Percentiles rank a stretch among this genome's conserved stretches.
phyloP scores from a whole-genome alignment of 2,329 filamentous ascomycete species.

The Myriangium duriaei region DNA sequence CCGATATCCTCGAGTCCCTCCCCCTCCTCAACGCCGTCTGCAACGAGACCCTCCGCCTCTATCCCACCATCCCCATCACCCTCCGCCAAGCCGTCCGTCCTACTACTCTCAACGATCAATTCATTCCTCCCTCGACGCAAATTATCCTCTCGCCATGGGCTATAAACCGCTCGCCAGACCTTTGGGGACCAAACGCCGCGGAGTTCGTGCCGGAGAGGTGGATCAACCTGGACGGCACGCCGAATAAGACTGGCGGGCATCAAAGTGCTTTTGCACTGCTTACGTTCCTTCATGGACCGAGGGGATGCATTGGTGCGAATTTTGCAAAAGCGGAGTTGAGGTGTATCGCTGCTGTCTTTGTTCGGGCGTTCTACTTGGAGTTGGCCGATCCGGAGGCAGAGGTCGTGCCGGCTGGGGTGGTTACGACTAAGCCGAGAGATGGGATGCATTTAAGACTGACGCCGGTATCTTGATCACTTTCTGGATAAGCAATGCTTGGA shows the following conservation, averaged over 20 bases:
- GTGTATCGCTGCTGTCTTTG: slow-evolving; percentile 16
- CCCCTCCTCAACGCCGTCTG: slow-evolving; percentile 35
- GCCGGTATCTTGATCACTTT: no score
- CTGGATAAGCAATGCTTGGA: no score
- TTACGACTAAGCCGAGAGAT: slow-evolving; percentile 5
- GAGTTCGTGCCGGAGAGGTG: slow-evolving; percentile 33
- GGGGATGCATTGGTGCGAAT: slow-evolving; percentile 20
- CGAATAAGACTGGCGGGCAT: slow-evolving; percentile 28
- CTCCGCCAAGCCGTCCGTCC: slow-evolving; percentile 12
- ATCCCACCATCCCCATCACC: slow-evolving; percentile 14
- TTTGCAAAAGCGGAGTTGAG: slow-evolving; percentile 20
- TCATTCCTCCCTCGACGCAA: slow-evolving; percentile 28
- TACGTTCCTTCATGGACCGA: slow-evolving; percentile 31
- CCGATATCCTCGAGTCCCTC: slow-evolving; percentile 29
- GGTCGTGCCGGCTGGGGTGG: slow-evolving; percentile 4
- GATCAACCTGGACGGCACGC: slow-evolving; percentile 25
- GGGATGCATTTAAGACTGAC: slow-evolving; percentile 3
- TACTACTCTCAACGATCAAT: slow-evolving; percentile 18
- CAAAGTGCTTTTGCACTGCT: slow-evolving; percentile 29
- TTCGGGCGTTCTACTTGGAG: slow-evolving; percentile 14
- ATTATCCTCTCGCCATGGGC: slow-evolving; percentile 29
- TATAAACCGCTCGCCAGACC: slow-evolving; percentile 28
- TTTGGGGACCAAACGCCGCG: slow-evolving; percentile 32
- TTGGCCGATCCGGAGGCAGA: slow-evolving; percentile 11
- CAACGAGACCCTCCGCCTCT: slow-evolving; percentile 22